Percentiles rank a stretch among this genome's conserved stretches.
Conservation (phyloP, 2,329 filamentous ascomycete species). For the Amphichorda felina region DNA sequence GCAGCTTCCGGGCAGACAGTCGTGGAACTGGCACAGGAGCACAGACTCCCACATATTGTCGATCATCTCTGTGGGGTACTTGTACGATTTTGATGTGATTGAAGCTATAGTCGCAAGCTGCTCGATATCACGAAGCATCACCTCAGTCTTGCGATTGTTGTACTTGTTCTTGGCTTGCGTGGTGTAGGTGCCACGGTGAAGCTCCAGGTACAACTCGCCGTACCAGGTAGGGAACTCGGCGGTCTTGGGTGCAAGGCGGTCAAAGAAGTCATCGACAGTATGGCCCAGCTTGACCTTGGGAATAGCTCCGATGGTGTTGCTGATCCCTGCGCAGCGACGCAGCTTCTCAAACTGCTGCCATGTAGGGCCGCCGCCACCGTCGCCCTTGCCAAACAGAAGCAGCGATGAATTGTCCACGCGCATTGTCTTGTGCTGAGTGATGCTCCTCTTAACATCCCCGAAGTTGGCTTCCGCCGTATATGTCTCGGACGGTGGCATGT, state of each 20-base stretch:
- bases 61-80: conserved; percentile 87
- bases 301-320: conserved; percentile 67
- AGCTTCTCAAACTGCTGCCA: conserved; percentile 93
- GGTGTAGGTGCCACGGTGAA: conserved; percentile 94
- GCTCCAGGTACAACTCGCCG: conserved; percentile 93
- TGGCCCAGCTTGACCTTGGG: conserved; percentile 82
- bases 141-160: conserved; percentile 81
- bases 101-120: conserved; percentile 78
- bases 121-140: conserved; percentile 78
- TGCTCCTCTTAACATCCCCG: conserved; percentile 81
- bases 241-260: conserved; percentile 68
- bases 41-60: conserved; percentile 93
- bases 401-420: conserved; percentile 85
- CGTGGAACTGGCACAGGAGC: conserved; percentile 92
- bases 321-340: conserved; percentile 79
- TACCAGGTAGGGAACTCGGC: conserved; percentile 87
- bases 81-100: conserved; percentile 59
- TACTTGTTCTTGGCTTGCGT: conserved; percentile 96
- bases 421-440: conserved; percentile 89
- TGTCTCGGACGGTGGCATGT: conserved; percentile 93
- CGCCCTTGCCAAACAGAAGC: conserved; percentile 91
- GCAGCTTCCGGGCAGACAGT: conserved; percentile 86
- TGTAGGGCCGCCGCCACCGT: conserved; percentile 90
- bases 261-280: conserved; percentile 92
- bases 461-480: conserved; percentile 94